phyloP scores from a whole-genome alignment of 345 rosid genomes.

The Erysimum cheiranthoides region DNA sequence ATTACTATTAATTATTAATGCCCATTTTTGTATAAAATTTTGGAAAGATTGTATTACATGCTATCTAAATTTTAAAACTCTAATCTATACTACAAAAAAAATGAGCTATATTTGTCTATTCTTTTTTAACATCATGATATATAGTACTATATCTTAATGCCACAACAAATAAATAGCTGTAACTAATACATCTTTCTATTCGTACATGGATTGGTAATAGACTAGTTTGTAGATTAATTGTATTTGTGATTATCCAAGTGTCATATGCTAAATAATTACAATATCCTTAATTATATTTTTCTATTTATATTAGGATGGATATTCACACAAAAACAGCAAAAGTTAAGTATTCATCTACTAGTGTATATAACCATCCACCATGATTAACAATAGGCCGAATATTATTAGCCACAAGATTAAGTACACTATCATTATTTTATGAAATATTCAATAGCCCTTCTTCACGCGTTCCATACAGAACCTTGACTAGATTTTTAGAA shows the following conservation, averaged over 20 bases:
- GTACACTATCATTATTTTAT: not conserved
- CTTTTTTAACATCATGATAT: not conserved
- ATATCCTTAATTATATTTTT: not conserved
- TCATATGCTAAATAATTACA: not conserved
- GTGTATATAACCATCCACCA: conserved; percentile 2
- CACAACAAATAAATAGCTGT: conserved; percentile 1
- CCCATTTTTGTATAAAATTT: not conserved
- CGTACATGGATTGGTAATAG: not conserved
- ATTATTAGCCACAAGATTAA: conserved; percentile 5
- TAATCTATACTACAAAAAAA: not conserved
- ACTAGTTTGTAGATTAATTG: not conserved
- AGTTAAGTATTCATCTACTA: not conserved
- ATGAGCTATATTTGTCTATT: conserved; percentile 1
- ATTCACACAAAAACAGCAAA: not conserved
- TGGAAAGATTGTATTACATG: conserved; percentile 21
- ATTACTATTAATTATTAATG: not conserved
- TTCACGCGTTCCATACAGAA: conserved; percentile 15
- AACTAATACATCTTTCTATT: not conserved
- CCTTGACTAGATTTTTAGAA: not conserved
- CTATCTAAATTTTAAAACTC: not conserved
- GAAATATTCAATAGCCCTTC: not conserved
- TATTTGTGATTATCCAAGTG: conserved; percentile 12
- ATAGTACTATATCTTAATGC: not conserved
- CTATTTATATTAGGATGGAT: not conserved
- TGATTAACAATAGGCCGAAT: not conserved